Conservation (phyloP, 306 rosid species). For the Dalbergia cultrata region DNA sequence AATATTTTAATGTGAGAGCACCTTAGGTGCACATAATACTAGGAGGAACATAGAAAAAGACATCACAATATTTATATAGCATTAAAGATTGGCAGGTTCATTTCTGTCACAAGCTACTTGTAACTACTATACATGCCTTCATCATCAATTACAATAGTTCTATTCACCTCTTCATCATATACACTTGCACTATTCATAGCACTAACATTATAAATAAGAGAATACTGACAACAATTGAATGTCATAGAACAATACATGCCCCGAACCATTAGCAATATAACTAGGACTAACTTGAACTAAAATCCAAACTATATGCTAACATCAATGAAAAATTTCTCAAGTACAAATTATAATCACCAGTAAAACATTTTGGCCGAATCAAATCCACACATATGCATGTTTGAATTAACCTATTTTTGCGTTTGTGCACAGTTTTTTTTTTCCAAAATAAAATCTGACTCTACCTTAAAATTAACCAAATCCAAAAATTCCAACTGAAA, state of each 20-base stretch:
- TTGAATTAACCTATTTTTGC: no score
- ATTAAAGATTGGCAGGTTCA: neutral
- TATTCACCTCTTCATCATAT: neutral
- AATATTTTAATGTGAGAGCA: constrained; percentile 17
- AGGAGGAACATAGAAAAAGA: neutral
- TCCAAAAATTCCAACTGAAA: neutral
- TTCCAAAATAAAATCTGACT: neutral
- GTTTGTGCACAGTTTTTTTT: no score
- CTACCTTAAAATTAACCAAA: neutral
- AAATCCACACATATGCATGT: neutral
- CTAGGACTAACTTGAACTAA: neutral
- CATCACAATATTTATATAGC: neutral
- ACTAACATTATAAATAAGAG: neutral
- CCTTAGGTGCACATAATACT: constrained; percentile 20
- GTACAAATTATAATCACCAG: neutral
- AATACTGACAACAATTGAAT: neutral
- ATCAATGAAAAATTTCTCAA: neutral
- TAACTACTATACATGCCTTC: neutral
- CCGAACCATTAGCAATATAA: neutral
- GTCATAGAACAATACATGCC: neutral
- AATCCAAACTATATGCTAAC: neutral
- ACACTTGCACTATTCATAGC: neutral
- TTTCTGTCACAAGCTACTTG: no score
- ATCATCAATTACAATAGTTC: neutral
- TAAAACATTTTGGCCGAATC: neutral